A percentile compares a stretch with the other conserved stretches of the same genome.
Evolutionary conservation across 2,329 filamentous ascomycete species (phyloP).

Genomic region (Xylaria sp.): DNA sequence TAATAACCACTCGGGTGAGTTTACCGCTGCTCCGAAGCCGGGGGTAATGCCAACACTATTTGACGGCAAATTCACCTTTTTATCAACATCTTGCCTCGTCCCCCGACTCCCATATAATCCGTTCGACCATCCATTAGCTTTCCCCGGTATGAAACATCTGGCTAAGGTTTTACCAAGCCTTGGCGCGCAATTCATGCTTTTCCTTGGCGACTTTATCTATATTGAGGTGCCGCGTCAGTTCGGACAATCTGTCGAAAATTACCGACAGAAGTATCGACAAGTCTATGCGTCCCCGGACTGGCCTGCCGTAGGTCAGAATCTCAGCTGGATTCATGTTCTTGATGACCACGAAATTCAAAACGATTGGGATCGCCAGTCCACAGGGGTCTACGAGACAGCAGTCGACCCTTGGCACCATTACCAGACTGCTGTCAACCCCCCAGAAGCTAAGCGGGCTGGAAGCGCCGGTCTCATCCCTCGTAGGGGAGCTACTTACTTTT

Average conservation of each 20-base stretch:
- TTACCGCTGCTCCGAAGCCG: conserved; percentile 78
- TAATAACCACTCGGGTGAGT: conserved; percentile 86
- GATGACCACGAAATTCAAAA: conserved; percentile 98
- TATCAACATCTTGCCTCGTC: conserved; percentile 93
- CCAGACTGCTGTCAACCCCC: conserved; percentile 86
- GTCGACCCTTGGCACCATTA: conserved; percentile 89
- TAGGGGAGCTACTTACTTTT: conserved; percentile 81
- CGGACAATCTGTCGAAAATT: conserved; percentile 77
- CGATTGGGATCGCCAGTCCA: conserved; percentile 87
- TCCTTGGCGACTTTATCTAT: conserved; percentile 89
- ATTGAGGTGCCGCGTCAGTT: conserved; percentile 87
- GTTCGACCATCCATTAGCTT: conserved; percentile 81
- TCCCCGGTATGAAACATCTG: conserved; percentile 82
- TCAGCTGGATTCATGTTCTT: conserved; percentile 98
- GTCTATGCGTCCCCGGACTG: conserved; percentile 97
- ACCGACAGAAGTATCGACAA: conserved; percentile 90
- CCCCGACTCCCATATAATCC: conserved; percentile 90
- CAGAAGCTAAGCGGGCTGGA: conserved; percentile 66
- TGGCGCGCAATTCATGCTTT: conserved; percentile 81
- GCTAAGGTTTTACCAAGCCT: conserved; percentile 77
- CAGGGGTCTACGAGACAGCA: conserved; percentile 81
- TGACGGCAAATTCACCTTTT: conserved; percentile 83
- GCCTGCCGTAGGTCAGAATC: conserved; percentile 75
- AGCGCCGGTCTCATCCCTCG: conserved; percentile 51
- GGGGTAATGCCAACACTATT: conserved; percentile 71